Evolutionary conservation across 139 green algal genomes (phyloP).

Genomic region (Dunaliella sp.): DNA sequence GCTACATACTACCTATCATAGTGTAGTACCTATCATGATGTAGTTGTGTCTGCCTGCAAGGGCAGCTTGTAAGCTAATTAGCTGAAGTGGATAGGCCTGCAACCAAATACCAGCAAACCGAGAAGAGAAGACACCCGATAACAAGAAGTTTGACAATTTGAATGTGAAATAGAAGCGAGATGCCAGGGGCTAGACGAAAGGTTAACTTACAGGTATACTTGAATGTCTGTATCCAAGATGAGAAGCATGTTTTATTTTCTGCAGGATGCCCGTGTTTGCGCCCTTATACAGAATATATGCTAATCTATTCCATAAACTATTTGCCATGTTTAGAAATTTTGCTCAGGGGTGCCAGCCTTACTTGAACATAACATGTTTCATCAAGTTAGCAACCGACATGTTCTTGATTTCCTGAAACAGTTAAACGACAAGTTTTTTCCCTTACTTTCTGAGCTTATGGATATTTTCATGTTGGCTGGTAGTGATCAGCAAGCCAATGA

Average conservation of each 20-base stretch:
- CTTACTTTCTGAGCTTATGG: too few species aligned
- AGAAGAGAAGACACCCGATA: too few species aligned
- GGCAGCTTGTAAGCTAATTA: conserved; percentile 65
- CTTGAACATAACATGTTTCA: neutral
- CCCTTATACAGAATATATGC: neutral
- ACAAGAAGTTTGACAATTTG: neutral
- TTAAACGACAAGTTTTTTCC: too few species aligned
- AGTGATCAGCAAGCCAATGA: too few species aligned
- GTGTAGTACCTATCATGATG: conserved; percentile 70
- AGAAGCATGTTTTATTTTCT: neutral
- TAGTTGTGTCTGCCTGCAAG: too few species aligned
- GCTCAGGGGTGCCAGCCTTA: neutral
- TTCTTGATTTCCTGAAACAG: too few species aligned
- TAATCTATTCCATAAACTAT: neutral
- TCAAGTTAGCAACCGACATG: too few species aligned
- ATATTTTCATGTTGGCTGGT: too few species aligned
- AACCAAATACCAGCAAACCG: too few species aligned
- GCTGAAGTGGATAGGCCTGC: conserved; percentile 17
- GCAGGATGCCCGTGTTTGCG: neutral
- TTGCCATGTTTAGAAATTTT: neutral
- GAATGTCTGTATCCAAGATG: neutral
- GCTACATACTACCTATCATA: conserved; percentile 62
- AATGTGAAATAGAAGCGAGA: neutral
- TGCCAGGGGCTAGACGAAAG: neutral
- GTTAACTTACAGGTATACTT: neutral